Percentiles rank a stretch among this genome's conserved stretches.
These are phyloP conservation scores for Tricholoma terreum DNA, from an alignment of 768 basidiomycete species.

Conservation along the genomic window DNA sequence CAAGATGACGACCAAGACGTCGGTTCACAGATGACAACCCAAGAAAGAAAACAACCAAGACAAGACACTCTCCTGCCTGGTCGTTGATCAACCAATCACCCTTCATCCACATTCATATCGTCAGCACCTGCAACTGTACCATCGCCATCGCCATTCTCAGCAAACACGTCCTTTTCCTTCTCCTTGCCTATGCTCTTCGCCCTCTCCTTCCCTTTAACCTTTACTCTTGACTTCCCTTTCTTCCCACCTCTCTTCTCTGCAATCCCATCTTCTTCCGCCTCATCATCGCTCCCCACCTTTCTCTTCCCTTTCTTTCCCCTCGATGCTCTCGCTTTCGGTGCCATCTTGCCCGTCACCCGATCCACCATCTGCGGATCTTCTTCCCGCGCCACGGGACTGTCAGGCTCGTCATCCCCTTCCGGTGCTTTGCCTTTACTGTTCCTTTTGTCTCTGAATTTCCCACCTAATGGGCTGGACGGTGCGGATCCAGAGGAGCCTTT, in stretches of 20 bases:
- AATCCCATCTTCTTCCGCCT: neutral
- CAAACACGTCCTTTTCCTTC: neutral
- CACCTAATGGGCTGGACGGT: neutral
- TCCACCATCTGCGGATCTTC: constrained; percentile 18
- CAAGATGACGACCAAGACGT: too few relatives aligned
- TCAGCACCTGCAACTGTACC: neutral
- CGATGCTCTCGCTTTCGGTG: constrained; percentile 7
- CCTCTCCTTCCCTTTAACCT: constrained; percentile 9
- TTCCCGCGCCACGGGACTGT: constrained; percentile 4
- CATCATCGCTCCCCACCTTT: neutral
- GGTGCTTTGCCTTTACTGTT: constrained; percentile 11
- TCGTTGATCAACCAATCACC: neutral
- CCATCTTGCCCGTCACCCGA: constrained; percentile 28
- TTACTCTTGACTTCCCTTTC: neutral
- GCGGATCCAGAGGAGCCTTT: constrained; percentile 22
- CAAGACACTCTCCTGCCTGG: too few relatives aligned
- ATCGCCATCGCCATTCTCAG: neutral
- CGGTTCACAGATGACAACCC: too few relatives aligned
- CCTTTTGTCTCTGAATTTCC: constrained; percentile 2
- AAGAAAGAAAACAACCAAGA: too few relatives aligned
- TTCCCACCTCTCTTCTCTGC: constrained; percentile 1
- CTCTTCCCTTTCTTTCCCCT: neutral
- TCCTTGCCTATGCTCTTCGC: neutral
- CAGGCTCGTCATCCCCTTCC: neutral
- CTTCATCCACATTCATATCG: constrained; percentile 8